Conservation (phyloP, 768 basidiomycete species). For the Tricholoma bakamatsutake region DNA sequence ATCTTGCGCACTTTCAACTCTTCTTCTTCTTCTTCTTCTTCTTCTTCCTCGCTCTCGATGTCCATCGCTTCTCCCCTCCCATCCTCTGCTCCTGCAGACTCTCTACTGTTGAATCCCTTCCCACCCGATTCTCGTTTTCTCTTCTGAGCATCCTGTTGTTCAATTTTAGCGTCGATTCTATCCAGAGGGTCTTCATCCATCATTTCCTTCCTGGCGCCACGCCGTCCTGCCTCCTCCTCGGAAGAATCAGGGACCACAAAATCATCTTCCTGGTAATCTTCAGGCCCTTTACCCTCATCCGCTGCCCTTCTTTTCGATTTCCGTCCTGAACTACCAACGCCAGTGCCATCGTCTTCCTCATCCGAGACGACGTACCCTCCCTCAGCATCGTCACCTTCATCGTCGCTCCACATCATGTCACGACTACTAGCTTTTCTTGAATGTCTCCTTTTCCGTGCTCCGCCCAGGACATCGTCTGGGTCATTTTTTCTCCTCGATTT, state of each 20-base stretch:
- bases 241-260: conserved; percentile 77
- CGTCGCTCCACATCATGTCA: conserved; percentile 55
- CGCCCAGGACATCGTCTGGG: conserved; percentile 41
- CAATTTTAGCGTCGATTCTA: conserved; percentile 64
- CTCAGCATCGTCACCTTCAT: conserved; percentile 53
- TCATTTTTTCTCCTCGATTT: conserved; percentile 58
- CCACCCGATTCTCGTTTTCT: conserved; percentile 27
- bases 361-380: conserved; percentile 49
- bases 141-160: conserved; percentile 50
- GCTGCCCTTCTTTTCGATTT: conserved; percentile 43
- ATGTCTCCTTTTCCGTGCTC: conserved; percentile 41
- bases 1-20: conserved; percentile 60
- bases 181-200: conserved; percentile 61
- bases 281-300: conserved; percentile 51
- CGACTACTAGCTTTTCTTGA: conserved; percentile 34
- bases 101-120: conserved; percentile 22
- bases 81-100: conserved; percentile 14
- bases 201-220: conserved; percentile 30
- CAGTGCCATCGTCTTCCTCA: conserved; percentile 44
- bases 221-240: conserved; percentile 55
- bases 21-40: conserved; percentile 69
- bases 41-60: conserved; percentile 30
- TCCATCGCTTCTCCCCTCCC: conserved; percentile 24
- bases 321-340: conserved; percentile 26
- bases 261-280: conserved; percentile 77